Percentiles rank a stretch among this genome's conserved stretches.
Evolutionary conservation across 176 grass and related monocot species (phyloP).

Genomic region (Cenchrus purpureus): DNA sequence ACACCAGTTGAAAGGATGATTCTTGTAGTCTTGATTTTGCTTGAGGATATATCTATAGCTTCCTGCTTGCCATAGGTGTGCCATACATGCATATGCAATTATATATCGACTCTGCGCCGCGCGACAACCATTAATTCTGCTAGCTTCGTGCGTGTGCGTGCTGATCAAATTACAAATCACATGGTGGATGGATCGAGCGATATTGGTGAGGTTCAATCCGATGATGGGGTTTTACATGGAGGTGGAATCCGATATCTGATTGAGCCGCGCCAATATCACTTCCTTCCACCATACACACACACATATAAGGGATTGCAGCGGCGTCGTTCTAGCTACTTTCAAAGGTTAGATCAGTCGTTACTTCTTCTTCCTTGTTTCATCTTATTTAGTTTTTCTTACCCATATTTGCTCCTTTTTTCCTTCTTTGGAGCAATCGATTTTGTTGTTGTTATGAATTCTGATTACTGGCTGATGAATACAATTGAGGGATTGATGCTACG

Average conservation of each 20-base stretch:
- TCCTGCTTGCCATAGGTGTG: background rate
- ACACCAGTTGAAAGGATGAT: background rate
- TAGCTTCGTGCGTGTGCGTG: too few species aligned
- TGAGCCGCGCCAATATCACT: conserved; percentile 99
- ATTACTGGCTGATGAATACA: background rate
- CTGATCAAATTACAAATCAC: background rate
- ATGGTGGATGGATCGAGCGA: conserved; percentile 51
- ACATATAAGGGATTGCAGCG: background rate
- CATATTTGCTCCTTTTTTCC: too few species aligned
- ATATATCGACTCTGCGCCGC: too few species aligned
- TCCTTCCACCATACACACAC: conserved; percentile 31
- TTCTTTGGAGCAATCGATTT: background rate
- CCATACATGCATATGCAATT: background rate
- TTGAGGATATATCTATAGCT: background rate
- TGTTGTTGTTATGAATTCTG: background rate
- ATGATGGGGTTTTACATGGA: conserved; percentile 44
- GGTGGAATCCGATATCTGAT: conserved; percentile 76
- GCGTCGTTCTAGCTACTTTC: background rate
- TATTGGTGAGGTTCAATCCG: conserved; percentile 76
- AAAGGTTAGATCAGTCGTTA: conserved; percentile 28
- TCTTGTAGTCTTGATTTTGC: conserved; percentile 15
- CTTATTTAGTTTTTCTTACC: background rate
- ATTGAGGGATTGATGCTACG: background rate
- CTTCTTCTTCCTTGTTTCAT: background rate
- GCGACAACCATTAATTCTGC: background rate